Percentiles rank a stretch among this genome's conserved stretches.
Conservation (phyloP, 2,329 filamentous ascomycete genomes). For the Emergomyces pasteurianus region DNA sequence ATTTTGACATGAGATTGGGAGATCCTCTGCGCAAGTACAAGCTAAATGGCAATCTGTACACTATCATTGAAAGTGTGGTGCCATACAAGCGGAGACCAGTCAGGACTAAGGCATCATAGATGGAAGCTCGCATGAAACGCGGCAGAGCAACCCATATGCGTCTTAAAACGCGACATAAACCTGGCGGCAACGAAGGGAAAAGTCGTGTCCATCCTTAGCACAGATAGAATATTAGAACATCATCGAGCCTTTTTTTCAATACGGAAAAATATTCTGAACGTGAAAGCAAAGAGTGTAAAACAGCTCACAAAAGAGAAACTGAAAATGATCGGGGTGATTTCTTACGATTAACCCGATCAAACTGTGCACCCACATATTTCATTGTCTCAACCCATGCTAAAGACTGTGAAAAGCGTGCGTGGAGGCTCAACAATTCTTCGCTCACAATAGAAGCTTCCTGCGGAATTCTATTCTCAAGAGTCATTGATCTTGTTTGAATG, state of each 20-base stretch:
- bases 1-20: conserved; percentile 2
- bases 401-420: conserved; percentile 3
- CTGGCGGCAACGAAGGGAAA: too few species aligned
- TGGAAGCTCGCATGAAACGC: neutral
- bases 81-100: conserved; percentile 6
- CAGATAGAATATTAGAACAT: too few species aligned
- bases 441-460: conserved; percentile 1
- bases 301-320: too few species aligned
- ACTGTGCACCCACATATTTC: conserved; percentile 2
- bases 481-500: neutral
- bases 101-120: conserved; percentile 5
- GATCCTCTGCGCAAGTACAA: conserved; percentile 10
- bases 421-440: conserved; percentile 4
- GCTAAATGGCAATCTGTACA: conserved; percentile 9
- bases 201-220: too few species aligned
- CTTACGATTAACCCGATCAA: too few species aligned
- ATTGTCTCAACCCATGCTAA: conserved; percentile 5
- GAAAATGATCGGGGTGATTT: too few species aligned
- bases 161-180: neutral
- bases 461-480: conserved; percentile 6
- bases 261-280: too few species aligned
- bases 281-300: too few species aligned
- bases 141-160: conserved; percentile 1
- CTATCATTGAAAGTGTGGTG: conserved; percentile 7
- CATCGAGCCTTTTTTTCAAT: too few species aligned